These are phyloP conservation scores for Pseudogymnoascus sp. DNA, from an alignment of 2,329 filamentous ascomycete genomes.

Conservation along the genomic window DNA sequence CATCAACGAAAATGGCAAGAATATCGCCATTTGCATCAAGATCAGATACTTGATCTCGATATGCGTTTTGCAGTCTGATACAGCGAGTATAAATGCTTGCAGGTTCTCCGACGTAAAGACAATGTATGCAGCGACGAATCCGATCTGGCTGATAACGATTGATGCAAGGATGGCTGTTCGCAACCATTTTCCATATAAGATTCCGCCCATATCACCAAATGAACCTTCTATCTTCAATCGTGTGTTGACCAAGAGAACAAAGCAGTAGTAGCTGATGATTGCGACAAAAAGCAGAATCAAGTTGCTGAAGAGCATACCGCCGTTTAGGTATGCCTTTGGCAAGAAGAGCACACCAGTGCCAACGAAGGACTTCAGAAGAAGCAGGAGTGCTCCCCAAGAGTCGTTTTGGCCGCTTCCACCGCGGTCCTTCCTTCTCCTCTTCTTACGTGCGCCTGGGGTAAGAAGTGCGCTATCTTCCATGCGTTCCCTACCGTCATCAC, in stretches of 20 bases:
- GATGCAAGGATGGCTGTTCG: slow-evolving; percentile 78
- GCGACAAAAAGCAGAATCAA: slow-evolving; percentile 81
- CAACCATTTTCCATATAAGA: slow-evolving; percentile 87
- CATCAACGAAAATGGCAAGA: slow-evolving; percentile 86
- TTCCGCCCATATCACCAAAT: slow-evolving; percentile 92
- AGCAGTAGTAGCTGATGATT: slow-evolving; percentile 89
- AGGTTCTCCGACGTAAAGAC: slow-evolving; percentile 95
- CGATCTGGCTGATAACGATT: slow-evolving; percentile 90
- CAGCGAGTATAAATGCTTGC: slow-evolving; percentile 87
- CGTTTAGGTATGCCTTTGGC: slow-evolving; percentile 87
- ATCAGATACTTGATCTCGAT: slow-evolving; percentile 88
- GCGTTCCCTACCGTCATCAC: slow-evolving; percentile 65
- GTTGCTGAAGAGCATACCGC: slow-evolving; percentile 95
- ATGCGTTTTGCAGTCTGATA: slow-evolving; percentile 75
- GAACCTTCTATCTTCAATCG: slow-evolving; percentile 83
- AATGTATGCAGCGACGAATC: slow-evolving; percentile 90
- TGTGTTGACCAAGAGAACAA: slow-evolving; percentile 84
- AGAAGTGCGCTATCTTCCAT: slow-evolving; percentile 83
- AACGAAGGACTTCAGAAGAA: slow-evolving; percentile 95
- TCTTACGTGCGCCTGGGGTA: slow-evolving; percentile 59
- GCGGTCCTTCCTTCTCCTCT: slow-evolving; percentile 68
- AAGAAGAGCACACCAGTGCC: slow-evolving; percentile 93
- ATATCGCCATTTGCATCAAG: slow-evolving; percentile 89
- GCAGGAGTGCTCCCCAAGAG: slow-evolving; percentile 68
- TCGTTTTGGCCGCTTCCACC: slow-evolving; percentile 68